Evolutionary conservation across 805 yeast species (phyloP).

Genomic region (Limtongozyma cylindracea): DNA sequence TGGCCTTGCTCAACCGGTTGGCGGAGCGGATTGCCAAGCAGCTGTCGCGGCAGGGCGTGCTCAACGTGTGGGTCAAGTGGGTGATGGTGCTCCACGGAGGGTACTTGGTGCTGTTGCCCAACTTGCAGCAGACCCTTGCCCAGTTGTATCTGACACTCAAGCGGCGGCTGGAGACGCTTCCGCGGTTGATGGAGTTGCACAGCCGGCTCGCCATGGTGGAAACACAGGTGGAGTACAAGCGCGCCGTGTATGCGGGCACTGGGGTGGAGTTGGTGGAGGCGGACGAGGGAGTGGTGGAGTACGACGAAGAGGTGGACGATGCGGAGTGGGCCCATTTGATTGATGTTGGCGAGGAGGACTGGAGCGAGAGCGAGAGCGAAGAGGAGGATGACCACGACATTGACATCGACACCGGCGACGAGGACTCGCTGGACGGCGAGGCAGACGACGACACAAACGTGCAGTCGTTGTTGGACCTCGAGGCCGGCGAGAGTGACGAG

Average conservation of each 20-base stretch:
- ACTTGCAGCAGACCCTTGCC: conserved; percentile 14
- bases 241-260: conserved; percentile 8
- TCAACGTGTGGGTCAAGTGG: conserved; percentile 31
- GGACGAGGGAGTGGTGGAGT: conserved; percentile 32
- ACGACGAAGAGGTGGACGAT: conserved; percentile 42
- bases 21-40: conserved; percentile 27
- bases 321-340: conserved; percentile 6
- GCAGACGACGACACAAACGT: conserved; percentile 1
- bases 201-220: conserved; percentile 21
- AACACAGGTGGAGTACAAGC: conserved; percentile 14
- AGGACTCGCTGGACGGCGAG: conserved; percentile 1
- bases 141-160: conserved; percentile 19
- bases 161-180: conserved; percentile 20
- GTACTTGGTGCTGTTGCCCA: conserved; percentile 18
- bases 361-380: conserved; percentile 1
- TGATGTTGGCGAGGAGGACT: conserved; percentile 3
- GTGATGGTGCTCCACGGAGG: conserved; percentile 28
- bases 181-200: conserved; percentile 22
- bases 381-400: conserved; percentile 1
- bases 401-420: conserved; percentile 1
- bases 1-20: conserved; percentile 21
- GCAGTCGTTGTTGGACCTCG: too few species aligned
- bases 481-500: too few species aligned
- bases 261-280: conserved; percentile 4
- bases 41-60: conserved; percentile 19